Conservation (phyloP, 805 yeast genomes). For the Cyberlindnera euphorbiiphila region DNA sequence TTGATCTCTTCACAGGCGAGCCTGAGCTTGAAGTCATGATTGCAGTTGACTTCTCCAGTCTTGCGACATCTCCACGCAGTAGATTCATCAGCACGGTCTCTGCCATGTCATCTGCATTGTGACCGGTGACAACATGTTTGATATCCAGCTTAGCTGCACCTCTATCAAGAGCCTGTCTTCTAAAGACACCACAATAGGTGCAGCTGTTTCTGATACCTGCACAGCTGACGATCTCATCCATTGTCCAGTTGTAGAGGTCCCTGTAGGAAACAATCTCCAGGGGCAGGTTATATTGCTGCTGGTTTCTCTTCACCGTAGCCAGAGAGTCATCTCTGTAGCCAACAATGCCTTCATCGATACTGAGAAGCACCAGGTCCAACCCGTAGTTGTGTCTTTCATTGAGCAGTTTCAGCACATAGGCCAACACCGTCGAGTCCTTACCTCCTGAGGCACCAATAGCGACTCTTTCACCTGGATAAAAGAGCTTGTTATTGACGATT, state of each 20-base stretch:
- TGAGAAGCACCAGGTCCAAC: constrained; percentile 72
- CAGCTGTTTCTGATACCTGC: constrained; percentile 94
- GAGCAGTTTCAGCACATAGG: constrained; percentile 77
- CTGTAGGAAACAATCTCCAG: constrained; percentile 78
- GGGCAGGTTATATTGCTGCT: constrained; percentile 77
- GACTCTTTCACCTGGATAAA: constrained; percentile 76
- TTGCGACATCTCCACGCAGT: constrained; percentile 91
- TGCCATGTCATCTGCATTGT: constrained; percentile 99
- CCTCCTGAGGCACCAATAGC: constrained; percentile 99
- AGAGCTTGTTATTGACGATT: constrained; percentile 63
- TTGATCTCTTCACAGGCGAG: constrained; percentile 88
- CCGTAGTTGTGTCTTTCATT: constrained; percentile 90
- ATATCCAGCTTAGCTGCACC: constrained; percentile 88
- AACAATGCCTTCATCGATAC: constrained; percentile 94
- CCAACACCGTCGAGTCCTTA: constrained; percentile 94
- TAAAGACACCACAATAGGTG: constrained; percentile 95
- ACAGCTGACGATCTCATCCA: constrained; percentile 95
- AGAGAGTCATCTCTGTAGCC: constrained; percentile 97
- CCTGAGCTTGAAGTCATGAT: constrained; percentile 80
- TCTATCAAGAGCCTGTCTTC: constrained; percentile 94
- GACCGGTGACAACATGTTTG: constrained; percentile 93
- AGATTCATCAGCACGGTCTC: constrained; percentile 96
- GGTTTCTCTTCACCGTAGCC: constrained; percentile 94
- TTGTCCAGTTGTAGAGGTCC: constrained; percentile 93
- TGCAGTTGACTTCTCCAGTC: constrained; percentile 83